Evolutionary conservation across 2,329 filamentous ascomycete genomes (phyloP).

Genomic region (Aspergillus sp.): DNA sequence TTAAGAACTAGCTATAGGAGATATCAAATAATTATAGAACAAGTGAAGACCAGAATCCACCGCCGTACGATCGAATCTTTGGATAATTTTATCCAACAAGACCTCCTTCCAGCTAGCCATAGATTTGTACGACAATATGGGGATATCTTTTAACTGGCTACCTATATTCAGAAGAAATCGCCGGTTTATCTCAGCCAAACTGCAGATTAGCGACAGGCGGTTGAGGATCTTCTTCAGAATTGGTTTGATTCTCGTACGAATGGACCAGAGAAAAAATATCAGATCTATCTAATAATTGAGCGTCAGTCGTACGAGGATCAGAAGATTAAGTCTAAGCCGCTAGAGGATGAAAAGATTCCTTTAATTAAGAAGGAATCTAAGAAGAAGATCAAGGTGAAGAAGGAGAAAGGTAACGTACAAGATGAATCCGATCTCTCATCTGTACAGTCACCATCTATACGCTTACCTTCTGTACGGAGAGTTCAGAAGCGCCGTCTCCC

Average conservation of each 20-base stretch:
- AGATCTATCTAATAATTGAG: background rate
- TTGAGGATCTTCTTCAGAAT: background rate
- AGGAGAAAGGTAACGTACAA: background rate
- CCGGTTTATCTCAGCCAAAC: background rate
- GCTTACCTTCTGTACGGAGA: background rate
- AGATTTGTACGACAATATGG: background rate
- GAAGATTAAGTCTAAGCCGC: background rate
- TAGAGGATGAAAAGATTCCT: background rate
- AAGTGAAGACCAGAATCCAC: background rate
- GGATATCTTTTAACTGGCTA: background rate
- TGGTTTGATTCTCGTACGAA: background rate
- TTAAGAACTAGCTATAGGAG: background rate
- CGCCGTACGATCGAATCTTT: background rate
- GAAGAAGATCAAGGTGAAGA: background rate
- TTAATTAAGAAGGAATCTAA: background rate
- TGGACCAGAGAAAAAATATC: background rate
- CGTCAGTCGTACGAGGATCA: background rate
- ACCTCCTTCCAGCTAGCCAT: background rate
- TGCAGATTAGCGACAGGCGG: background rate
- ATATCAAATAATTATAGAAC: background rate
- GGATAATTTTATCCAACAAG: background rate
- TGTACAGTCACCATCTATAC: background rate
- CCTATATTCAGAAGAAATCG: background rate
- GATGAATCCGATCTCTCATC: background rate
- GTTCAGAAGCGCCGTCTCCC: background rate